Conservation (phyloP, 352 stramenopile species). For the Phytophthora podocarpi region DNA sequence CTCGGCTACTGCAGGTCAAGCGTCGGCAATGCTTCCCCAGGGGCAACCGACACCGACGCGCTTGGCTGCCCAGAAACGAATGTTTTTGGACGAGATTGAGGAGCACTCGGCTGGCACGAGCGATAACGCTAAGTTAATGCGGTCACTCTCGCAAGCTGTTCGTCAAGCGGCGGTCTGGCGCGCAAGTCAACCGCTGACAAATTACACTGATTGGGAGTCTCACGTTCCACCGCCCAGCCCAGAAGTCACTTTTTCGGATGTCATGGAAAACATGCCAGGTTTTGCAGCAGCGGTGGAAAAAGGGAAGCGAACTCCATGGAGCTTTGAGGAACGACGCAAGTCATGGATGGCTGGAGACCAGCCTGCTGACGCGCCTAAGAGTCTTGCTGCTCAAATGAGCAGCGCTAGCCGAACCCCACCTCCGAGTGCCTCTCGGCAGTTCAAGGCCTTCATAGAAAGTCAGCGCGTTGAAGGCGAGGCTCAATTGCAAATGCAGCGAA, state of each 20-base stretch:
- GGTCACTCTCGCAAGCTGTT: slow-evolving; percentile 76
- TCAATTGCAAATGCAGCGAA: slow-evolving; percentile 30
- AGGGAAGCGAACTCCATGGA: slow-evolving; percentile 51
- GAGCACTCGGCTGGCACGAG: slow-evolving; percentile 59
- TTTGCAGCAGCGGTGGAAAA: slow-evolving; percentile 50
- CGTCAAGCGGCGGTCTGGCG: slow-evolving; percentile 81
- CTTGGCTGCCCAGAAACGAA: slow-evolving; percentile 24
- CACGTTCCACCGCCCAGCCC: slow-evolving; percentile 58
- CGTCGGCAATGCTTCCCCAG: slow-evolving; percentile 10
- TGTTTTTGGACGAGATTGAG: slow-evolving; percentile 79
- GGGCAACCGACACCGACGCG: slow-evolving; percentile 26
- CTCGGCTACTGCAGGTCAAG: slow-evolving; percentile 13
- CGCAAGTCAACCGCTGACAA: slow-evolving; percentile 71
- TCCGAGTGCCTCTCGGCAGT: slow-evolving; percentile 21
- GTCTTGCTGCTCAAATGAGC: slow-evolving; percentile 23
- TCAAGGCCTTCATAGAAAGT: slow-evolving; percentile 46
- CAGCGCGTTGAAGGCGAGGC: slow-evolving; percentile 36
- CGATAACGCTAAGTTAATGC: slow-evolving; percentile 73
- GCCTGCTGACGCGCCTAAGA: slow-evolving; percentile 24
- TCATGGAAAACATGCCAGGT: slow-evolving; percentile 68
- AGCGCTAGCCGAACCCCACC: slow-evolving; percentile 24
- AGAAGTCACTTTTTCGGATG: slow-evolving; percentile 78
- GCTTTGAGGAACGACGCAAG: slow-evolving; percentile 65
- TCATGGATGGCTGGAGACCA: slow-evolving; percentile 77
- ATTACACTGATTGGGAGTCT: slow-evolving; percentile 71